Percentiles rank a stretch among this genome's conserved stretches.
Conservation (phyloP, 345 rosid genomes). For the Eucalyptus paniculata region DNA sequence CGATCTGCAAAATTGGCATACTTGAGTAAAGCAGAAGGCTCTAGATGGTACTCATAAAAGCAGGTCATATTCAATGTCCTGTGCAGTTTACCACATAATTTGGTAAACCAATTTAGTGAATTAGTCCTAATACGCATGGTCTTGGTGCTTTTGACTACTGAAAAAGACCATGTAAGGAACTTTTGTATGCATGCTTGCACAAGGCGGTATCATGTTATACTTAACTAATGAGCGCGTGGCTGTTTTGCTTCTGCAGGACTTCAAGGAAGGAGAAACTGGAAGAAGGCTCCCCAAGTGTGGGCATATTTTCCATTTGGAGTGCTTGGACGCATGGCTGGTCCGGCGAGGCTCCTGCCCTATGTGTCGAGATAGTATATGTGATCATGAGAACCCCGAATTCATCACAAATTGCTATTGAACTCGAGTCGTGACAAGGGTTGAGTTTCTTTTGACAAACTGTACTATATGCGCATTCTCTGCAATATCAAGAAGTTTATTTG, state of each 20-base stretch:
- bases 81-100: neutral
- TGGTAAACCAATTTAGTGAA: neutral
- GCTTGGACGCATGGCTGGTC: conserved; percentile 63
- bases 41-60: neutral
- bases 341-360: conserved; percentile 64
- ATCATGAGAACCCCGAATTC: neutral
- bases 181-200: neutral
- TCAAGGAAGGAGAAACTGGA: conserved; percentile 36
- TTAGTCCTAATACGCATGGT: neutral
- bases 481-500: neutral
- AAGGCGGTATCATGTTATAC: neutral
- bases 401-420: neutral
- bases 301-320: conserved; percentile 53
- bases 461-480: neutral
- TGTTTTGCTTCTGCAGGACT: conserved; percentile 26
- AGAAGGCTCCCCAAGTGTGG: conserved; percentile 54
- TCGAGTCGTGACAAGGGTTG: neutral
- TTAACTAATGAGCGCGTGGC: neutral
- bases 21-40: neutral
- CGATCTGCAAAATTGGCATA: neutral
- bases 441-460: neutral
- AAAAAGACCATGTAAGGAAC: neutral
- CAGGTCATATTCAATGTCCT: neutral
- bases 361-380: conserved; percentile 35
- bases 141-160: neutral